phyloP scores from a whole-genome alignment of 805 yeast genomes.

The Lipomyces kockii region DNA sequence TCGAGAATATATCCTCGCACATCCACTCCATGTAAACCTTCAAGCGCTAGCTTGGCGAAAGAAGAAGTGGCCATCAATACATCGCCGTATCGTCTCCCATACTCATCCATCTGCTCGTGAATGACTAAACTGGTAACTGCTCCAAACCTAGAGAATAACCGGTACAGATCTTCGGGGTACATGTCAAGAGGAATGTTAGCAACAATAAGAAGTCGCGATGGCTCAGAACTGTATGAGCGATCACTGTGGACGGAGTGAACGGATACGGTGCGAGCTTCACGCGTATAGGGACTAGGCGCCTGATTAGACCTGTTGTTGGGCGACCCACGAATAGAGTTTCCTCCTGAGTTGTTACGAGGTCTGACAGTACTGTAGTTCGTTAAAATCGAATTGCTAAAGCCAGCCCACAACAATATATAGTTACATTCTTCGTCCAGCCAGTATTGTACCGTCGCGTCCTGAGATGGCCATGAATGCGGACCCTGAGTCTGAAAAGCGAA shows the following conservation, averaged over 20 bases:
- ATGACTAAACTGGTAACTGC: conserved; percentile 22
- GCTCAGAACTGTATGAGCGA: conserved; percentile 4
- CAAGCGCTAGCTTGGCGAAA: conserved; percentile 14
- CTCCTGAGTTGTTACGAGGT: not conserved
- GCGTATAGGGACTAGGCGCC: not conserved
- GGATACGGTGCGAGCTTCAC: not conserved
- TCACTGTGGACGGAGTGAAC: conserved; percentile 2
- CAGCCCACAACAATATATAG: not conserved
- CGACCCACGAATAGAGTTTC: not conserved
- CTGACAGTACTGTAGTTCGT: conserved; percentile 2
- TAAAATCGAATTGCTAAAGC: not conserved
- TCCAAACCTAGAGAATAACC: conserved; percentile 18
- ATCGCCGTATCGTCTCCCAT: conserved; percentile 29
- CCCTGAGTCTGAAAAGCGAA: conserved; percentile 16
- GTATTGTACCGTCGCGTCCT: conserved; percentile 26
- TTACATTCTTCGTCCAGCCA: conserved; percentile 26
- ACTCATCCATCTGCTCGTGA: conserved; percentile 21
- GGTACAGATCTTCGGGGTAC: conserved; percentile 28
- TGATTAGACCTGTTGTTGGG: not conserved
- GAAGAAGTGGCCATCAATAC: conserved; percentile 19
- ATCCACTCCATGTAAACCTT: conserved; percentile 2
- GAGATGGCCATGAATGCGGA: conserved; percentile 25
- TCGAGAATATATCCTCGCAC: conserved; percentile 13
- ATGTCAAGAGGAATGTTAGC: conserved; percentile 26
- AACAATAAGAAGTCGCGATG: conserved; percentile 17